These are phyloP conservation scores for Capsicum pubescens DNA, from an alignment of 257 asterid species.

Conservation along the genomic window DNA sequence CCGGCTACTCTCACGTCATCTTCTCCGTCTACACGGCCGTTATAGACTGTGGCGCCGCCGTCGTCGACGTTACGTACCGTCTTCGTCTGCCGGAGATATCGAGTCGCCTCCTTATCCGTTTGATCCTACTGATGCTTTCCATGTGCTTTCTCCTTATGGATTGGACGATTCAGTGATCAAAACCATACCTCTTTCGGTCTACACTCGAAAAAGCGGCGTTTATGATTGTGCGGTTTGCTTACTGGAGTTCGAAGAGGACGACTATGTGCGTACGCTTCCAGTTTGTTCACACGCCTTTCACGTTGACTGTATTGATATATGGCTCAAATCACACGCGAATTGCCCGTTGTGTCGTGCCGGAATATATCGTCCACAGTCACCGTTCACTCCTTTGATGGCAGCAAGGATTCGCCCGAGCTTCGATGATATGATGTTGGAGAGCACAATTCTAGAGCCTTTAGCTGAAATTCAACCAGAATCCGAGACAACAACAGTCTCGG, in stretches of 20 bases:
- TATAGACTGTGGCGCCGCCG: slow-evolving; percentile 75
- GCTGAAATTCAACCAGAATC: slow-evolving; percentile 57
- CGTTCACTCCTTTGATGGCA: slow-evolving; percentile 89
- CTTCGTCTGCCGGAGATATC: slow-evolving; percentile 77
- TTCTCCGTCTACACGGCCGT: slow-evolving; percentile 64
- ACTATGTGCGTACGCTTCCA: slow-evolving; percentile 89
- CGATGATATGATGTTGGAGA: slow-evolving; percentile 71
- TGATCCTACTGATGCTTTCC: slow-evolving; percentile 64
- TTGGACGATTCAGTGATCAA: slow-evolving; percentile 86
- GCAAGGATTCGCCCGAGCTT: slow-evolving; percentile 85
- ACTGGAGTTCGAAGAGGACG: slow-evolving; percentile 78
- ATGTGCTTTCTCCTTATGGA: slow-evolving; percentile 84
- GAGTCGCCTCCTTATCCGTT: slow-evolving; percentile 80
- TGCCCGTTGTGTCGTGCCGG: slow-evolving; percentile 96
- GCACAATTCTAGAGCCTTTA: slow-evolving; percentile 61
- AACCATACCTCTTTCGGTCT: slow-evolving; percentile 78
- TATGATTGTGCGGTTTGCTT: slow-evolving; percentile 90
- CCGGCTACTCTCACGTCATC: slow-evolving; percentile 80
- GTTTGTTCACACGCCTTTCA: slow-evolving; percentile 84
- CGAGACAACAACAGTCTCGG: slow-evolving; percentile 44
- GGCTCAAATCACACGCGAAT: slow-evolving; percentile 95
- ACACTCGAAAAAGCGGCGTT: slow-evolving; percentile 60
- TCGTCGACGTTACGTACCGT: slow-evolving; percentile 69
- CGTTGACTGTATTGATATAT: slow-evolving; percentile 92
- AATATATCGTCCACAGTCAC: slow-evolving; percentile 75